These are phyloP conservation scores for Ophiocytium majus DNA, from an alignment of 352 stramenopile species.

Conservation along the genomic window DNA sequence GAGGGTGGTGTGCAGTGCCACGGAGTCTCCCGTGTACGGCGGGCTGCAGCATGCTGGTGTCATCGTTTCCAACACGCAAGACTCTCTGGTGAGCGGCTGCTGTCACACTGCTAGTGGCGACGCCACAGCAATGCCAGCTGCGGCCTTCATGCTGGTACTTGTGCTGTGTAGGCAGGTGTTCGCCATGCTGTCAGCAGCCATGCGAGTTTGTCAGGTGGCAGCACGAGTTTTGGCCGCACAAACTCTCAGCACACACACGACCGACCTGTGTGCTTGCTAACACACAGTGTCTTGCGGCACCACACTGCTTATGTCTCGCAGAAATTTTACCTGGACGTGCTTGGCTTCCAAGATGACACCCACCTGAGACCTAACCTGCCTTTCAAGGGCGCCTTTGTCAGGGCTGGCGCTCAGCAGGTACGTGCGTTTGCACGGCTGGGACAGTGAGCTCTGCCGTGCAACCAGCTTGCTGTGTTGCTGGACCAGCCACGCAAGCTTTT, in stretches of 20 bases:
- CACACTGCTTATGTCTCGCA: conserved; percentile 8
- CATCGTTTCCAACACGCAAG: conserved; percentile 49
- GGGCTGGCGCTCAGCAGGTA: conserved; percentile 53
- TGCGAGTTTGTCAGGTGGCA: not conserved
- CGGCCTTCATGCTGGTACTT: not conserved
- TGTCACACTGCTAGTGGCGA: no score
- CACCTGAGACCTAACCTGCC: conserved; percentile 57
- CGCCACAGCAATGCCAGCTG: not conserved
- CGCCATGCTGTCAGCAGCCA: not conserved
- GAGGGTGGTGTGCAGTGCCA: not conserved
- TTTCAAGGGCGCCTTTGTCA: conserved; percentile 58
- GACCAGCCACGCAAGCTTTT: no score
- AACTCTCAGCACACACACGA: not conserved
- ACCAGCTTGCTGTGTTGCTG: no score
- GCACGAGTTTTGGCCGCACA: not conserved
- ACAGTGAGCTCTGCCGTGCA: no score
- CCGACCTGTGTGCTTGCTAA: not conserved
- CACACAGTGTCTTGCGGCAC: not conserved
- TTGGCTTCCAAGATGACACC: conserved; percentile 59
- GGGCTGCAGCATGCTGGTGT: conserved; percentile 57
- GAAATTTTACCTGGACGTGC: conserved; percentile 59
- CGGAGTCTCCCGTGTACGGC: conserved; percentile 27
- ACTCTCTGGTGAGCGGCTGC: conserved; percentile 47
- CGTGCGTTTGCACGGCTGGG: no score
- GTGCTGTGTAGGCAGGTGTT: not conserved